These are phyloP conservation scores for Yarrowia keelungensis DNA, from an alignment of 805 yeast species.

Conservation along the genomic window DNA sequence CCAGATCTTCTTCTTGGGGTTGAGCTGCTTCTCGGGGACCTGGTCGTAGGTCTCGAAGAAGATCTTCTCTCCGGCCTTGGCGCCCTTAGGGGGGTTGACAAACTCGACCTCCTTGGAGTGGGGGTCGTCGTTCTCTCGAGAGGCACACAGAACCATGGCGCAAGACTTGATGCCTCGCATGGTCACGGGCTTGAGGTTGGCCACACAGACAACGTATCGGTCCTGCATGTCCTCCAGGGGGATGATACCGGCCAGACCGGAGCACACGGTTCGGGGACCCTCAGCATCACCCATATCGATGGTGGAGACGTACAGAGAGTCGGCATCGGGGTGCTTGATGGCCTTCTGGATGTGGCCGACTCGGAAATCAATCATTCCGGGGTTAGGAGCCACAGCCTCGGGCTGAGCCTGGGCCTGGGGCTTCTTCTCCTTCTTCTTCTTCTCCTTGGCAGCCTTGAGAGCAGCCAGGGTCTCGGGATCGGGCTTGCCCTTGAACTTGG, in stretches of 20 bases:
- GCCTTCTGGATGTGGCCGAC: constrained; percentile 98
- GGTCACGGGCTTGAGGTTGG: constrained; percentile 95
- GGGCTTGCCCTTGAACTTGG: constrained; percentile 54
- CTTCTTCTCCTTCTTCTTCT: constrained; percentile 57
- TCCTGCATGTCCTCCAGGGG: constrained; percentile 95
- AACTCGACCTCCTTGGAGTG: constrained; percentile 69
- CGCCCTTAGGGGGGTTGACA: constrained; percentile 91
- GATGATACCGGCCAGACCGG: constrained; percentile 90
- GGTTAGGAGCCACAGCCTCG: constrained; percentile 67
- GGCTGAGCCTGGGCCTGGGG: constrained; percentile 59
- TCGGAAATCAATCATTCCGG: constrained; percentile 87
- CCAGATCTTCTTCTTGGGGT: constrained; percentile 98
- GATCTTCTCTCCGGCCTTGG: constrained; percentile 94
- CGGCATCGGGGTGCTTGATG: constrained; percentile 97
- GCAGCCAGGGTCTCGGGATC: constrained; percentile 55
- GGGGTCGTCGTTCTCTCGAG: constrained; percentile 58
- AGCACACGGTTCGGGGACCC: constrained; percentile 98
- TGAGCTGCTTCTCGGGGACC: constrained; percentile 87
- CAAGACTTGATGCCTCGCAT: constrained; percentile 97
- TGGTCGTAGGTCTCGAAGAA: constrained; percentile 92
- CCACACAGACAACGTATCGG: constrained; percentile 87
- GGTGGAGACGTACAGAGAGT: constrained; percentile 92
- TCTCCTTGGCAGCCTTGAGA: constrained; percentile 44
- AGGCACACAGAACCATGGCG: constrained; percentile 96
- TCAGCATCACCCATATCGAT: constrained; percentile 95